Percentiles rank a stretch among this genome's conserved stretches.
These are phyloP conservation scores for Calonectria pauciramosa DNA, from an alignment of 2,329 filamentous ascomycete genomes.

Conservation along the genomic window DNA sequence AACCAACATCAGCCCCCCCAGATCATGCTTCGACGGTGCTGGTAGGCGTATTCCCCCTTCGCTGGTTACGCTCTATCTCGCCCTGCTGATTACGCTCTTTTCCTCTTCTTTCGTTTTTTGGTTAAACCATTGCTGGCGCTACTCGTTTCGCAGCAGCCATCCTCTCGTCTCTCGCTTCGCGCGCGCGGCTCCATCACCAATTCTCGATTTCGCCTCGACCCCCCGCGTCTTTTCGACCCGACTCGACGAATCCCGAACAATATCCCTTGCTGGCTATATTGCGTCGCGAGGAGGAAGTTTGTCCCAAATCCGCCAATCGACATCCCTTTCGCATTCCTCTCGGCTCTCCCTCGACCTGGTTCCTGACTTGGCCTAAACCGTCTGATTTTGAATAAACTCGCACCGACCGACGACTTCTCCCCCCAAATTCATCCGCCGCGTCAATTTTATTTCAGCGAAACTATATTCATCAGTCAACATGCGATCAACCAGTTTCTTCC, in stretches of 20 bases:
- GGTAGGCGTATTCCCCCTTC: conserved; percentile 28
- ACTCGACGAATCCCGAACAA: not conserved
- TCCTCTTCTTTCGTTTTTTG: conserved; percentile 13
- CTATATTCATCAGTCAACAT: conserved; percentile 35
- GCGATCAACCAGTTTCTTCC: conserved; percentile 46
- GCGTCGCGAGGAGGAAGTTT: not conserved
- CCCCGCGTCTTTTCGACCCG: conserved; percentile 3
- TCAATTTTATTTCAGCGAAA: not conserved
- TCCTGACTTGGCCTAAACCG: not conserved
- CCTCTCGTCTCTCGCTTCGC: conserved; percentile 10
- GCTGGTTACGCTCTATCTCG: conserved; percentile 26
- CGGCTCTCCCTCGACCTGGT: conserved; percentile 4
- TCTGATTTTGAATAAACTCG: not conserved
- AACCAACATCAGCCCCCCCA: conserved; percentile 22
- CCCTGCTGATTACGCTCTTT: conserved; percentile 17
- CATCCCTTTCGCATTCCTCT: conserved; percentile 16
- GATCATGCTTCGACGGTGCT: conserved; percentile 24
- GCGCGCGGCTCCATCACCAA: conserved; percentile 1
- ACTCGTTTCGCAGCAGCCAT: conserved; percentile 6
- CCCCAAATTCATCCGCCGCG: not conserved
- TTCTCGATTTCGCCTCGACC: not conserved
- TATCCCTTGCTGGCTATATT: not conserved
- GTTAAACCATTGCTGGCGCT: not conserved
- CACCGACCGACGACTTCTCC: not conserved
- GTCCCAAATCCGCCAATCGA: conserved; percentile 1